Base-by-base conservation (phyloP, 345 rosid genomes). In the Salix exigua region DNA sequence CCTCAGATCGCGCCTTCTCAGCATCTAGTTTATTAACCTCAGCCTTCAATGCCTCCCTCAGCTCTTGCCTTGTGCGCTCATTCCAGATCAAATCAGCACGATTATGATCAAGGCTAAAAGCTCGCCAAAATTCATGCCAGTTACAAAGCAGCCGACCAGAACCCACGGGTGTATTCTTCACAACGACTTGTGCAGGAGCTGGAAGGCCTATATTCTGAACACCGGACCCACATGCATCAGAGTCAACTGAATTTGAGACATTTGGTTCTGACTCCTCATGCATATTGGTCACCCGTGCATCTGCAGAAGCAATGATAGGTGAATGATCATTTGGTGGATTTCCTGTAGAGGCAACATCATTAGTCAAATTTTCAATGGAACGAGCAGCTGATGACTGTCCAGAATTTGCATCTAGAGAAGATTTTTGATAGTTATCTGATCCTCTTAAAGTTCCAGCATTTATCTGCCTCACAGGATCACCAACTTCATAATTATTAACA, bases 61-160 rank as follows among this genome's bases (percentile, higher is more conserved):
- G 80, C 84, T 96, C 99, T 84, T 93, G 99, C 83, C 99, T 88
- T 28, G 97, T 92, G 75, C 98, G 98, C 80, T 96, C 99, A 67
- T 96, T 96, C 99, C 98, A 96, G 77, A 96, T 91, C 75, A 96
- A 91, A 88, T 96, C 99, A 4, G 99, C 99, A 82, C 99, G 98
- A 83, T 96, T 92, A 85, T 93, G 98, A 74, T 96, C 99, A 77
- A 93, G 98, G 84, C 97, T 89, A 84, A 96, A 93, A 76, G 98
- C 99, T 76, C 96, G 89, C 99, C 99, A 96, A 80, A 96, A 94
- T 82, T 96, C 97, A 70, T 93, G 89, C 99, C 99, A 96, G 82
- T 96, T 96, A 71, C 91, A 86, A 72, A 93, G 95, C 69, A 96
- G 86, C 81, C 94, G 89, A 61, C 99, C 98, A 26, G 97, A 93